Evolutionary conservation across 2,329 filamentous ascomycete genomes (phyloP).

Genomic region (Paecilomyces niveus): DNA sequence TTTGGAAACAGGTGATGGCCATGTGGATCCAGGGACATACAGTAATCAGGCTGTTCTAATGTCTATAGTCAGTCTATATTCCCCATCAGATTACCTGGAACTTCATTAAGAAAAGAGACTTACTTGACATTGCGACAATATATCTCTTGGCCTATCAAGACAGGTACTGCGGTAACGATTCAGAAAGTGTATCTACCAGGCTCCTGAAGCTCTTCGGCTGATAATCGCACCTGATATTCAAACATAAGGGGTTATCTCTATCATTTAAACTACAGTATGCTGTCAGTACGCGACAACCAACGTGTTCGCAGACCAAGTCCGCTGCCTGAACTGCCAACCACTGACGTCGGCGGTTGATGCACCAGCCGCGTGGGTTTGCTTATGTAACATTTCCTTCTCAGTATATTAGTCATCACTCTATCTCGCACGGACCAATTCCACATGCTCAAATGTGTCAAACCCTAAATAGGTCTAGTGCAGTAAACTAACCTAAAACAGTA

Average conservation of each 20-base stretch:
- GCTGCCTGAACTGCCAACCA: background rate
- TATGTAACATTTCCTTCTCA: no score
- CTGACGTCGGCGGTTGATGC: background rate
- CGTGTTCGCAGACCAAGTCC: background rate
- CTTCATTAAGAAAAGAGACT: background rate
- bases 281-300: background rate
- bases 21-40: conserved; percentile 19
- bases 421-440: no score
- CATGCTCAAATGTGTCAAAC: no score
- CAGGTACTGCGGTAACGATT: background rate
- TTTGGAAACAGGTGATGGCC: background rate
- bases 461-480: no score
- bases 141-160: background rate
- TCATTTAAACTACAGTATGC: background rate
- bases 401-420: no score
- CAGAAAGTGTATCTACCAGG: background rate
- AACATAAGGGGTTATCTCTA: background rate
- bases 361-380: background rate
- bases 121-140: background rate
- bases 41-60: conserved; percentile 31
- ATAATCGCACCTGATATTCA: background rate
- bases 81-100: background rate
- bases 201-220: background rate
- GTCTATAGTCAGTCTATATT: background rate
- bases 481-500: no score